phyloP scores from a whole-genome alignment of 2,329 filamentous ascomycete species.

The Myriosclerotinia curreyana region DNA sequence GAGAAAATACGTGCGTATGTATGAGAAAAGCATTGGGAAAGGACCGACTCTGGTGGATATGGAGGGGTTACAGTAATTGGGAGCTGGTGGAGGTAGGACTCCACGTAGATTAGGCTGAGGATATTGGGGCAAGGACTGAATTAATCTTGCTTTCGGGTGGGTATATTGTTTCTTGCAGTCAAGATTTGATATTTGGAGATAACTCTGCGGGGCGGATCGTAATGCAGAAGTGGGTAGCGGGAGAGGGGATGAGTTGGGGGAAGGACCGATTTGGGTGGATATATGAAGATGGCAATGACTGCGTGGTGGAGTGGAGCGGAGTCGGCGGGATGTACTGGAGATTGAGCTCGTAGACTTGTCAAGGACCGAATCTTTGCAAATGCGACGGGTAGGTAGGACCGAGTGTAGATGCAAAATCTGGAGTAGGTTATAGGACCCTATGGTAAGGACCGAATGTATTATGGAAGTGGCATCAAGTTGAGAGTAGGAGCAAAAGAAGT shows the following conservation, averaged over 20 bases:
- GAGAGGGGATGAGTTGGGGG: background rate
- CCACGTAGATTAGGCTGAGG: background rate
- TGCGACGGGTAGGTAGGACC: background rate
- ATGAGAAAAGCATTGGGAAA: constrained; percentile 4
- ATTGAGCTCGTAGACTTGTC: background rate
- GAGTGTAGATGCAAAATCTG: background rate
- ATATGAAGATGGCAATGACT: background rate
- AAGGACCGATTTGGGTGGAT: constrained; percentile 1
- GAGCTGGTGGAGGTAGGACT: too few species aligned
- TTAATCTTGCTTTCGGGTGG: background rate
- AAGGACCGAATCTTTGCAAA: constrained; percentile 4
- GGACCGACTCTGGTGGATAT: constrained; percentile 5
- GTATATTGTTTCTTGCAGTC: background rate
- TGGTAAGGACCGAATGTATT: background rate
- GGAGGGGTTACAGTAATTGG: background rate
- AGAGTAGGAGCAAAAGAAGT: background rate
- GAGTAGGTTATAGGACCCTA: background rate
- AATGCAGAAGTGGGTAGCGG: background rate
- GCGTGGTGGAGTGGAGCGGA: background rate
- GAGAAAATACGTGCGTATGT: background rate
- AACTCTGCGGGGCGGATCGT: constrained; percentile 1
- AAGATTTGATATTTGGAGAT: background rate
- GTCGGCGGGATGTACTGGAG: background rate
- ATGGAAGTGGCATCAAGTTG: background rate
- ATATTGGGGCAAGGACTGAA: constrained; percentile 8